Base-by-base conservation (phyloP, 1,284 basidiomycete genomes). In the Coniferiporia sulphurascens region DNA sequence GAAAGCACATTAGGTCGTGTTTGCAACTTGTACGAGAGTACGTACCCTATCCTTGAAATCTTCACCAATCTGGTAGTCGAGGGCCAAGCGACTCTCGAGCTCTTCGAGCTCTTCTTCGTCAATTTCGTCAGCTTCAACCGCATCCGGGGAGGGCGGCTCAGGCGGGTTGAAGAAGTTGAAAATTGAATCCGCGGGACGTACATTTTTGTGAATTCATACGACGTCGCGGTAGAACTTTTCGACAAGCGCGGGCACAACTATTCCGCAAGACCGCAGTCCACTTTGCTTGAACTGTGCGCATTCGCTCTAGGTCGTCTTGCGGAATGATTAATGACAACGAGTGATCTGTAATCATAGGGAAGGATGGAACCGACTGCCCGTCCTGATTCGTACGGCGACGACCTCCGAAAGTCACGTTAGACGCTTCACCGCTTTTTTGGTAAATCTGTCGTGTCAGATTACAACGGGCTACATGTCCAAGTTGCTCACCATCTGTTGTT, bases 401-500 rank as follows among this genome's bases (percentile, higher is more conserved):
- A 52, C 35, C 68, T 68, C 65, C 55, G 67, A 22, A 56, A 52
- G 22, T 59, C 66, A 36, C 63, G 67, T 13, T 64, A 63, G 56
- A 36, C 63, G 8, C 64, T 70, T 15, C 64, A 70, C 41, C 61
- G 65, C 27, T 61, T 62, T 32, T 68, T 70, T 4, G 34, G 45
- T 6, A 34, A 44, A 4, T 46, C 49, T 6, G 49, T 22, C 7
- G 50, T 60, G n/a, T 27, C 17, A 34, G 44, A 52, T 19, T 60
- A 45, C 34, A 6, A 10, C 38, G 45, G 45, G 7, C n/a, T 56
- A 9, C 54, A 56, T 17, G 38, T 15, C 13, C 48, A 60, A 32
- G 48, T 36, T 13, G 46, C 55, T 15, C 48, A 56, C 19, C 56
- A 52, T 27, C 21, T 60, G 41, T 49, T 60, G 34, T 41, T 49